phyloP scores from a whole-genome alignment of 2,329 filamentous ascomycete genomes.

The Penicillium sp. region DNA sequence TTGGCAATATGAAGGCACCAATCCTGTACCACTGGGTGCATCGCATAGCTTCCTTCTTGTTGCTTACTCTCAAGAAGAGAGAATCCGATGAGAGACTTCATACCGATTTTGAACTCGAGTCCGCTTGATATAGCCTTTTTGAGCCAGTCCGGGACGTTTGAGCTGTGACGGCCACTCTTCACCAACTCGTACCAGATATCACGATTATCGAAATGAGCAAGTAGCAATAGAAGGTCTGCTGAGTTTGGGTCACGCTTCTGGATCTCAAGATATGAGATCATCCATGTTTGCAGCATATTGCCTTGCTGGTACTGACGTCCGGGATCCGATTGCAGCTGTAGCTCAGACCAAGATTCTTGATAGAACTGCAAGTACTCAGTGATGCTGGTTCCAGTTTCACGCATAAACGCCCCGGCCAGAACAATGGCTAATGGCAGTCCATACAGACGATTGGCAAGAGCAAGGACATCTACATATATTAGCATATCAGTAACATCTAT shows the following conservation, averaged over 20 bases:
- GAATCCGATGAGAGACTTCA: slow-evolving; percentile 26
- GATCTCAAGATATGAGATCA: slow-evolving; percentile 41
- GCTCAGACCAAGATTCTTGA: slow-evolving; percentile 36
- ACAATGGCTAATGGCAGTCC: slow-evolving; percentile 51
- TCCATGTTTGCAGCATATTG: slow-evolving; percentile 37
- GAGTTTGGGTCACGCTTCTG: slow-evolving; percentile 30
- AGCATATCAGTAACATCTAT: slow-evolving; percentile 3
- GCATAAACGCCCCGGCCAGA: slow-evolving; percentile 49
- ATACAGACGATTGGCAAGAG: slow-evolving; percentile 40
- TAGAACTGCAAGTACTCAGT: slow-evolving; percentile 46
- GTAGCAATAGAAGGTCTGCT: slow-evolving; percentile 42
- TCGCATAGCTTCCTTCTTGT: slow-evolving; percentile 27
- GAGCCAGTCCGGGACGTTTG: slow-evolving; percentile 22
- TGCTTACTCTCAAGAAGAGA: slow-evolving; percentile 29
- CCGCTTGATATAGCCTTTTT: slow-evolving; percentile 14
- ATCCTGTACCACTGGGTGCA: slow-evolving; percentile 31
- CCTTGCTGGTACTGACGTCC: slow-evolving; percentile 24
- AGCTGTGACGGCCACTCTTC: slow-evolving; percentile 4
- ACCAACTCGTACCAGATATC: slow-evolving; percentile 51
- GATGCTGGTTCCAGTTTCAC: slow-evolving; percentile 38
- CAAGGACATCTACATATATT: slow-evolving; percentile 23
- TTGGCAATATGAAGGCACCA: slow-evolving; percentile 19
- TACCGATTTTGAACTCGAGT: slow-evolving; percentile 21
- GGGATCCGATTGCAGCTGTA: slow-evolving; percentile 21
- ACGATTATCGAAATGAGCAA: slow-evolving; percentile 47